Base-by-base conservation (phyloP, 2,329 filamentous ascomycete genomes). In the Aspergillus fumigatiaffinis region DNA sequence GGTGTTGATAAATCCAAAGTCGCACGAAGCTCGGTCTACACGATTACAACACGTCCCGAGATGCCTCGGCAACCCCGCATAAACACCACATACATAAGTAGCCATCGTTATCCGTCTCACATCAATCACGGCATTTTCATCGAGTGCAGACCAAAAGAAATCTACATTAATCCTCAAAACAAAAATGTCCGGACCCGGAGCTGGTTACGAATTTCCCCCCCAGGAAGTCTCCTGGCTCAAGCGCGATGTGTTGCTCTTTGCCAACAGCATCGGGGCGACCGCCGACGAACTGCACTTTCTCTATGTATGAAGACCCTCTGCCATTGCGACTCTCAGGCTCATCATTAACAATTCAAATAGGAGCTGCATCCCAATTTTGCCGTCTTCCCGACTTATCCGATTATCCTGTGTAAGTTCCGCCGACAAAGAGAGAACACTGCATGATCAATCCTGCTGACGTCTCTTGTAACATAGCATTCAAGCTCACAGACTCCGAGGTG, bases 221-320 rank as follows among this genome's bases (percentile, higher is more conserved):
- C 79, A 85, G 69, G 84, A 88, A 70, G 91, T 96, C 10, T 84
- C 87, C 66, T 97, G 92, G 92, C 76, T 90, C 67, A 92, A 92
- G 83, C 86, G 92, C 64, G 92, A 97, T 80, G 85, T 87, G 38
- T 82, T 97, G 60, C 86, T 97, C 60, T 97, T 97, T 74, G 92
- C 92, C 66, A 88, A 89, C 76, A 93, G 88, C 77, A 93, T 97
- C 73, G 92, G 92, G 56, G 87, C 83, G 71, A 93, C 85, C 12
- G 82, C 83, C n/a, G 87, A 96, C 66, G 92, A 97, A 80, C 85
- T 96, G 69, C 91, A 96, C 72, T 96, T 93, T 72, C 87, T 96
- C 77, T 97, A 92, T 68, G 91, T 94, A 81, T 59, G 84, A 41
- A 25, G 55, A 20, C 51, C 58, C 38, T 55, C 46, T 56, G 6